These are phyloP conservation scores for Prunus mira DNA, from an alignment of 306 rosid species.

Conservation along the genomic window DNA sequence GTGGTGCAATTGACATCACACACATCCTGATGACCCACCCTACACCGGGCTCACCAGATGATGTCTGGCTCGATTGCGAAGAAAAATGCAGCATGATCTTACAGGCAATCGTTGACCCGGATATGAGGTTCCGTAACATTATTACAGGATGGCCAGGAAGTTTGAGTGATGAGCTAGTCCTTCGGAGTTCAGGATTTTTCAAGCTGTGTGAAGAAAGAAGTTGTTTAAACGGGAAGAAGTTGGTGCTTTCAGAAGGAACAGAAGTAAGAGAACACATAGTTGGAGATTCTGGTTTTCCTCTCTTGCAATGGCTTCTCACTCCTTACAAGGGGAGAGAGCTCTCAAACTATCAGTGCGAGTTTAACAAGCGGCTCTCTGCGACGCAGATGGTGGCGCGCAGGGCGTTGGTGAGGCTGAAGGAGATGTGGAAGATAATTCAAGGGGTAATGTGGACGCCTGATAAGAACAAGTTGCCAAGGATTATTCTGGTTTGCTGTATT, in stretches of 20 bases:
- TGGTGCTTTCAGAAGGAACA: conserved; percentile 44
- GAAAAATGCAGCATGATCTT: conserved; percentile 86
- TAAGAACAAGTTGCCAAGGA: conserved; percentile 71
- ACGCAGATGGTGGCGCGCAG: conserved; percentile 69
- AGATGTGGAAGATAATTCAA: conserved; percentile 74
- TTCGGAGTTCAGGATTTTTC: conserved; percentile 61
- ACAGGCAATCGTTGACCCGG: conserved; percentile 82
- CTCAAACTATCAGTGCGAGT: conserved; percentile 46
- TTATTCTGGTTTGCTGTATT: conserved; percentile 77
- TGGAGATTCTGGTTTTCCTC: conserved; percentile 77
- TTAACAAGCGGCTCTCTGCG: conserved; percentile 53
- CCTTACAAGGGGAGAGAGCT: conserved; percentile 63
- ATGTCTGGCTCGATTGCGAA: conserved; percentile 74
- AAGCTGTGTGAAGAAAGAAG: conserved; percentile 56
- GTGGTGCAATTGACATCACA: conserved; percentile 81
- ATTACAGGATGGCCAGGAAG: conserved; percentile 94
- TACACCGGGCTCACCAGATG: conserved; percentile 37
- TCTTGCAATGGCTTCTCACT: conserved; percentile 81
- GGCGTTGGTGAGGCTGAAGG: conserved; percentile 75
- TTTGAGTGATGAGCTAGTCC: conserved; percentile 55
- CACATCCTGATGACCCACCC: conserved; percentile 89
- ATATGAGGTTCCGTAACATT: conserved; percentile 70
- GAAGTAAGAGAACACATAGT: conserved; percentile 57
- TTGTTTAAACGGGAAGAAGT: conserved; percentile 46
- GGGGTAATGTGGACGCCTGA: conserved; percentile 94